Conservation (phyloP, 2,329 filamentous ascomycete species). For the Hypomyces rosellus region DNA sequence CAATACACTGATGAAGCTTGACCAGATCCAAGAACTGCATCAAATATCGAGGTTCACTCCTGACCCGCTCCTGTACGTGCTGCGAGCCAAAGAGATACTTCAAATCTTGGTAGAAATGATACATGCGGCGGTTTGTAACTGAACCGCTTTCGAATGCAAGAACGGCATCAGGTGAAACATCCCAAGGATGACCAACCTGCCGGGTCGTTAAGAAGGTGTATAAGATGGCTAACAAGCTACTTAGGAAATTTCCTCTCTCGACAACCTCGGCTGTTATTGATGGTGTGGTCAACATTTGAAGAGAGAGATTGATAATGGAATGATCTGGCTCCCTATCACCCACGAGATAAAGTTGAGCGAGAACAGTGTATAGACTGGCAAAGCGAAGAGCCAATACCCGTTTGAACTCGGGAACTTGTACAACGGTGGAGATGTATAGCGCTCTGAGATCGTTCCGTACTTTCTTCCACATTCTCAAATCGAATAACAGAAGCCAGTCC, state of each 20-base stretch:
- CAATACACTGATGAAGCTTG: conserved; percentile 94
- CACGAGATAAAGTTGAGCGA: conserved; percentile 92
- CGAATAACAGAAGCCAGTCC: conserved; percentile 92
- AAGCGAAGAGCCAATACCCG: conserved; percentile 88
- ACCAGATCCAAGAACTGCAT: conserved; percentile 93
- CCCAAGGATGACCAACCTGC: conserved; percentile 89
- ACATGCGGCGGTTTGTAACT: conserved; percentile 90
- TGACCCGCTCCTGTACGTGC: conserved; percentile 78
- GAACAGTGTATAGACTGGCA: conserved; percentile 84
- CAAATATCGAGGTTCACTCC: conserved; percentile 78
- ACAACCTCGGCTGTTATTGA: conserved; percentile 96
- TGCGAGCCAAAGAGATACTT: conserved; percentile 85
- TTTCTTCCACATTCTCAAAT: conserved; percentile 94
- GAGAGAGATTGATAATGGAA: conserved; percentile 94
- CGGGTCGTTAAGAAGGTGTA: conserved; percentile 96
- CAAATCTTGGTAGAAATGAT: conserved; percentile 94
- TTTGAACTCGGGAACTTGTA: conserved; percentile 94
- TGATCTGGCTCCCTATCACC: conserved; percentile 95
- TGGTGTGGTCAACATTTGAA: conserved; percentile 94
- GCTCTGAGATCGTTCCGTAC: conserved; percentile 84
- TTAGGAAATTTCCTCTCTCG: conserved; percentile 90
- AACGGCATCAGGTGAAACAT: conserved; percentile 78
- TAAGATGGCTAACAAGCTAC: conserved; percentile 88
- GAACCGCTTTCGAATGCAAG: conserved; percentile 91
- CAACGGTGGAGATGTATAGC: conserved; percentile 92